Evolutionary conservation across 768 basidiomycete species (phyloP), one percentile per base, ranked within the genome.

Genomic region (Nidula microcarpa): DNA sequence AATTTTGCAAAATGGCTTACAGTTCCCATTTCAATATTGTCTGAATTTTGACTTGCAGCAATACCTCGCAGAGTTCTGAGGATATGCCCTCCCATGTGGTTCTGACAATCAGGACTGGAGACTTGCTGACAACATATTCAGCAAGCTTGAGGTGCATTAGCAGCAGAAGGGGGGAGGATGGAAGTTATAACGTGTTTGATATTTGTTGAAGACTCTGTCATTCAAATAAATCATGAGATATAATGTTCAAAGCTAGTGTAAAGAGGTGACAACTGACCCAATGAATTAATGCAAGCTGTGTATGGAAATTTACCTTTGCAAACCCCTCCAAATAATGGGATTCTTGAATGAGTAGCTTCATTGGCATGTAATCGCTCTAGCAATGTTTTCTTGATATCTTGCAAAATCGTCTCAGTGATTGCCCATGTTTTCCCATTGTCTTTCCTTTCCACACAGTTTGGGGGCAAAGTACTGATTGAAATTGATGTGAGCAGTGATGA

Each of bases 71-170:
- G 1, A 41, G 23, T 43, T 2, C 48, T 43, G 11, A 60, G 50
- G 45, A 64, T 58, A 36, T 64, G 62, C 13, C 37, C 33, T 5
- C 62, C 60, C 47, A 64, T 56, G 23, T 64, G 62, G 18, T 60
- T 61, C 35, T 61, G 60, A 4, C 55, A 56, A 14, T 60, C 53
- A 16, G 51, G 16, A 6, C 41, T 47, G 2, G 50, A n/a, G 11
- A 61, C 37, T 5, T 35, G 41, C 9, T 49, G 16, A 1, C 33
- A 30, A 47, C 60, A 63, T 18, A 63, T 45, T 1, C 10, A 14
- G 33, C 60, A 63, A 30, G 53, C 17, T 37, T 52, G 17, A n/a
- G 23, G 49, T 6, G 44, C 17, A 33, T 45, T 47, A 5, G 8
- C 45, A 37, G 17, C 4, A 5, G 13, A 4, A 32, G 52, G 52